These are phyloP conservation scores for Candida bentonensis DNA, from an alignment of 805 yeast genomes.

Conservation along the genomic window DNA sequence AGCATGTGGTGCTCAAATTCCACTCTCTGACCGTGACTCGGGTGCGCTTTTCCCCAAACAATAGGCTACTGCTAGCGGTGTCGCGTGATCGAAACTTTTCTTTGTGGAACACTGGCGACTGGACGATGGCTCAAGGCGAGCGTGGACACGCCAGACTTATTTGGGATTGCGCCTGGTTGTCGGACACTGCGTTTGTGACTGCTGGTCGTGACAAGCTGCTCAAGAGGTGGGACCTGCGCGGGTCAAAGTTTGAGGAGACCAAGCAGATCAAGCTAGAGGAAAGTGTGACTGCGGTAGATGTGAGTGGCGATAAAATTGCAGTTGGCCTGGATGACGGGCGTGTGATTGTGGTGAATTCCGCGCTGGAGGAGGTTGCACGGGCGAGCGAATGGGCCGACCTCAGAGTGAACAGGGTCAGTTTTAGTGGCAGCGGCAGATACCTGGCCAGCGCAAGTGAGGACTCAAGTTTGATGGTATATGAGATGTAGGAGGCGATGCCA, in stretches of 20 bases:
- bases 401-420: constrained; percentile 10
- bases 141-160: constrained; percentile 85
- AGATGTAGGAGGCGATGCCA: too few species aligned
- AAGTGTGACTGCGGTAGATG: constrained; percentile 13
- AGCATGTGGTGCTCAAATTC: constrained; percentile 30
- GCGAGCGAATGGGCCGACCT: constrained; percentile 6
- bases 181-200: constrained; percentile 43
- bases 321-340: constrained; percentile 14
- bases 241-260: constrained; percentile 10
- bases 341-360: constrained; percentile 4
- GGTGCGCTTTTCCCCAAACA: constrained; percentile 59
- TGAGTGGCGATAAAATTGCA: constrained; percentile 1
- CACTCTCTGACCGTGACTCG: constrained; percentile 82
- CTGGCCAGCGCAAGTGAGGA: constrained; percentile 7
- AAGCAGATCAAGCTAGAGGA: constrained; percentile 4
- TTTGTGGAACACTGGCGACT: constrained; percentile 41
- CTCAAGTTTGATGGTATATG: background rate
- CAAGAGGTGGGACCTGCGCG: constrained; percentile 25
- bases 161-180: constrained; percentile 88
- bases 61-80: constrained; percentile 52
- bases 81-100: constrained; percentile 83
- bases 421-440: background rate
- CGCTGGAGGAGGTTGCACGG: background rate
- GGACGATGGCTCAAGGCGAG: constrained; percentile 18
- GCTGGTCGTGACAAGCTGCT: constrained; percentile 76